phyloP scores from a whole-genome alignment of 371 early-diverging fungal species.

The Funneliformis caledonium region DNA sequence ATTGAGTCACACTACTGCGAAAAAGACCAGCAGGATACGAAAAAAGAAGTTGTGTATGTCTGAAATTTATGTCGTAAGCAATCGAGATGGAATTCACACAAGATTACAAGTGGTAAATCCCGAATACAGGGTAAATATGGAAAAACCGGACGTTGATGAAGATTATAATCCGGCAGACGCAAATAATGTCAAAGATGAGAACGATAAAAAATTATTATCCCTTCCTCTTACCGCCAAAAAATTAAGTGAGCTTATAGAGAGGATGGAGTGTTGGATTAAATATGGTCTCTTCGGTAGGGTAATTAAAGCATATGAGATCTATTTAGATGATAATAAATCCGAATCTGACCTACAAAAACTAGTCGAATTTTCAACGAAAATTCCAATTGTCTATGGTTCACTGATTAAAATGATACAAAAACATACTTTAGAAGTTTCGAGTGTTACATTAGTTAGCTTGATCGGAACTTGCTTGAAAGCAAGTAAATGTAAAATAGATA shows the following conservation, averaged over 20 bases:
- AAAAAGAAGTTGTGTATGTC: neutral
- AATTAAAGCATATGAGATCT: neutral
- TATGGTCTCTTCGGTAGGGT: neutral
- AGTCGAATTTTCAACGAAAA: neutral
- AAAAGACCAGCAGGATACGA: neutral
- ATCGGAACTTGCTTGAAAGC: constrained; percentile 9
- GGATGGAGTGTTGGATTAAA: neutral
- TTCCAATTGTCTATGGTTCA: constrained; percentile 3
- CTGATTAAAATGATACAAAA: neutral
- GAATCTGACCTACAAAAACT: neutral
- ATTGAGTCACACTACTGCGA: neutral
- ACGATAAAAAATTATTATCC: neutral
- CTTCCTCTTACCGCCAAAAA: neutral
- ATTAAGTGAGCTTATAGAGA: neutral
- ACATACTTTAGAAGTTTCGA: neutral
- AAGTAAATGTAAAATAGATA: neutral
- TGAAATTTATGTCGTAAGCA: constrained; percentile 15
- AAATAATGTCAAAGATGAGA: neutral
- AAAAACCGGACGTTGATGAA: neutral
- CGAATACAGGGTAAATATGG: neutral
- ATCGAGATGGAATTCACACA: neutral
- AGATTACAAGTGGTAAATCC: neutral
- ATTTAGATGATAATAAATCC: neutral
- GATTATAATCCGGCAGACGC: neutral
- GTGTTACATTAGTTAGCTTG: neutral